Conservation (phyloP, 305 asterid species). For the Rubia tinctorum region DNA sequence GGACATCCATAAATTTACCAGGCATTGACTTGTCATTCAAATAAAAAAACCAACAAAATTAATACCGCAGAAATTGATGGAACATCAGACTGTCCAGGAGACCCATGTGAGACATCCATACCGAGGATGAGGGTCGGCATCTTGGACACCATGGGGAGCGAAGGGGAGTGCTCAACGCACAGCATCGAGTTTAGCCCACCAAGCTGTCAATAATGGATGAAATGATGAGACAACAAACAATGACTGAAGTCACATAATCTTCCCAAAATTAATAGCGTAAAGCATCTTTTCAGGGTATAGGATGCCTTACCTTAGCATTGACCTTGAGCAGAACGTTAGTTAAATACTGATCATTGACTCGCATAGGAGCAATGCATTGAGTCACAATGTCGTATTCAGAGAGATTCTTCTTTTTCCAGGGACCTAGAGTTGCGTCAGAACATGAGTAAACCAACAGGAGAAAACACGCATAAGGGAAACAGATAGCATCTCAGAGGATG, state of each 20-base stretch:
- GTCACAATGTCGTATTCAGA: slow-evolving; percentile 83
- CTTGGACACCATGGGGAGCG: slow-evolving; percentile 64
- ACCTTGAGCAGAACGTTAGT: slow-evolving; percentile 79
- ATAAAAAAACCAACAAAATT: not conserved
- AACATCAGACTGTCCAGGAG: slow-evolving; percentile 84
- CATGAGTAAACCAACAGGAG: not conserved
- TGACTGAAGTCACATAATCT: not conserved
- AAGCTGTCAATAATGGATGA: slow-evolving; percentile 41
- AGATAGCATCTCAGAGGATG: not conserved
- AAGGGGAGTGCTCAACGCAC: slow-evolving; percentile 48
- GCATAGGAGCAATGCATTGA: slow-evolving; percentile 73
- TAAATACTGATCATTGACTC: slow-evolving; percentile 77
- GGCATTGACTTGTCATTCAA: not conserved
- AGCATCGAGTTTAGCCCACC: slow-evolving; percentile 79
- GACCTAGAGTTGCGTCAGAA: slow-evolving; percentile 36
- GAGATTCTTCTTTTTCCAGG: slow-evolving; percentile 84
- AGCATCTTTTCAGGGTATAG: not conserved
- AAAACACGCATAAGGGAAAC: not conserved
- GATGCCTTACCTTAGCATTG: slow-evolving; percentile 68
- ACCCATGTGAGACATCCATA: slow-evolving; percentile 93
- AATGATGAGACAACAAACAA: not conserved
- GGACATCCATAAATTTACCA: not conserved
- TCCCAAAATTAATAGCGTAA: not conserved
- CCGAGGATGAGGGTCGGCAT: slow-evolving; percentile 81
- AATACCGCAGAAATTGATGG: slow-evolving; percentile 92